phyloP scores from a whole-genome alignment of 352 stramenopile genomes.

The Phytophthora pistaciae region DNA sequence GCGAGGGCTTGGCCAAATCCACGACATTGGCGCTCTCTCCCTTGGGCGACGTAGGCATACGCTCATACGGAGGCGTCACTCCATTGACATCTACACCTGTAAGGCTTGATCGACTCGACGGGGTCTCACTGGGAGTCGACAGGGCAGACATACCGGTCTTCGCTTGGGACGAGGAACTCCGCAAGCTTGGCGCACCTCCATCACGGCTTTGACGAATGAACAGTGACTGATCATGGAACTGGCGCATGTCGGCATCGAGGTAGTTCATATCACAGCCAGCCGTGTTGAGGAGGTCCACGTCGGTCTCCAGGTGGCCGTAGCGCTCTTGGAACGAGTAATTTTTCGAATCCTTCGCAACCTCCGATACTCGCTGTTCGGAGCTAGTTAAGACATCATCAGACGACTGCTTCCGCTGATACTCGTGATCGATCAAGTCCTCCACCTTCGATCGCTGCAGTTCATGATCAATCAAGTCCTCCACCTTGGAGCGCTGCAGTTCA shows the following conservation, averaged over 20 bases:
- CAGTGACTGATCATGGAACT: conserved; percentile 73
- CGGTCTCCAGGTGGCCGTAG: conserved; percentile 18
- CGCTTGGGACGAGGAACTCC: conserved; percentile 24
- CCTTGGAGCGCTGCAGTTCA: conserved; percentile 14
- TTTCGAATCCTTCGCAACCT: not conserved
- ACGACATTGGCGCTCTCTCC: conserved; percentile 2
- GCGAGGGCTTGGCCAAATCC: conserved; percentile 10
- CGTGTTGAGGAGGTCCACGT: conserved; percentile 46
- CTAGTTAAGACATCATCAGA: conserved; percentile 6
- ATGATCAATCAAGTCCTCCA: conserved; percentile 21
- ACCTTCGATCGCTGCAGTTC: conserved; percentile 3
- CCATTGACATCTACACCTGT: conserved; percentile 1
- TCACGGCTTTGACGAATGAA: conserved; percentile 41
- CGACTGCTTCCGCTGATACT: conserved; percentile 7
- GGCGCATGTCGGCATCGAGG: conserved; percentile 74
- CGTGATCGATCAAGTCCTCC: conserved; percentile 19
- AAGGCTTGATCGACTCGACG: conserved; percentile 4
- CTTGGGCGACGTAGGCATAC: conserved; percentile 30
- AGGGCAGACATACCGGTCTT: conserved; percentile 13
- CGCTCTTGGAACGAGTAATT: conserved; percentile 18
- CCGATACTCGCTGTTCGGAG: not conserved
- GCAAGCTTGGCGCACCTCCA: conserved; percentile 20
- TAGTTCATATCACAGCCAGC: conserved; percentile 66
- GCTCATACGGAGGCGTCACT: conserved; percentile 22
- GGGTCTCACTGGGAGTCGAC: not conserved